These are phyloP conservation scores for Urostyla sp. DNA, from an alignment of 73 alveolate species.

Conservation along the genomic window DNA sequence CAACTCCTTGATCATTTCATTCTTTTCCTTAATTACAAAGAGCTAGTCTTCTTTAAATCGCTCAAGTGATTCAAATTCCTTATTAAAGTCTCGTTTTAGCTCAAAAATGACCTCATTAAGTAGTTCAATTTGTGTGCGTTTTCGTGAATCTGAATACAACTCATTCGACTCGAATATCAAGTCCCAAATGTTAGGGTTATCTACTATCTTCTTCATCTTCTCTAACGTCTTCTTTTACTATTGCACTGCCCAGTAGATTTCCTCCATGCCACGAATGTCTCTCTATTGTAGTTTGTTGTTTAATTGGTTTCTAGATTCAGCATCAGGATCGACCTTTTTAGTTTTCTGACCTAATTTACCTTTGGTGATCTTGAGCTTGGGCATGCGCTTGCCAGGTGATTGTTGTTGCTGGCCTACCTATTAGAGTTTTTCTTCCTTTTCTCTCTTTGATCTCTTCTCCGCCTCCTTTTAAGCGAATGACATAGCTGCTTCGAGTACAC, in stretches of 20 bases:
- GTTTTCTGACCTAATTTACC: constrained; percentile 68
- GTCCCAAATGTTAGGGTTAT: constrained; percentile 80
- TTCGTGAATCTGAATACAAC: constrained; percentile 91
- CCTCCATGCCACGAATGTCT: constrained; percentile 68
- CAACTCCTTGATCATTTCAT: constrained; percentile 91
- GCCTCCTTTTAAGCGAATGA: constrained; percentile 60
- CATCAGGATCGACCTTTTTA: constrained; percentile 63
- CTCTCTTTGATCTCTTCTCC: constrained; percentile 47
- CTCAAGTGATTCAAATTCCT: constrained; percentile 84
- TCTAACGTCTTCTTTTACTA: constrained; percentile 30
- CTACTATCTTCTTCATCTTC: constrained; percentile 69
- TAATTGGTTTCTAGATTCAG: constrained; percentile 32
- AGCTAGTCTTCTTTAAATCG: constrained; percentile 87
- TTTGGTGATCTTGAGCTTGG: constrained; percentile 45
- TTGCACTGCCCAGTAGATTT: constrained; percentile 62
- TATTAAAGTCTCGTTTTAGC: constrained; percentile 86
- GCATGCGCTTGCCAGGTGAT: constrained; percentile 61
- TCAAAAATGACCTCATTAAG: constrained; percentile 84
- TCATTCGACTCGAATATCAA: constrained; percentile 89
- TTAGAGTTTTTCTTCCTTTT: constrained; percentile 34
- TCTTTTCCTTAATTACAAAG: constrained; percentile 88
- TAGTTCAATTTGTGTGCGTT: constrained; percentile 90
- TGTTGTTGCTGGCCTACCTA: constrained; percentile 22
- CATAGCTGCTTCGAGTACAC: constrained; percentile 68
- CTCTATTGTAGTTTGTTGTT: constrained; percentile 59